Evolutionary conservation across 192 early-diverging fungal genomes (phyloP).

Genomic region (Entomortierella lignicola): DNA sequence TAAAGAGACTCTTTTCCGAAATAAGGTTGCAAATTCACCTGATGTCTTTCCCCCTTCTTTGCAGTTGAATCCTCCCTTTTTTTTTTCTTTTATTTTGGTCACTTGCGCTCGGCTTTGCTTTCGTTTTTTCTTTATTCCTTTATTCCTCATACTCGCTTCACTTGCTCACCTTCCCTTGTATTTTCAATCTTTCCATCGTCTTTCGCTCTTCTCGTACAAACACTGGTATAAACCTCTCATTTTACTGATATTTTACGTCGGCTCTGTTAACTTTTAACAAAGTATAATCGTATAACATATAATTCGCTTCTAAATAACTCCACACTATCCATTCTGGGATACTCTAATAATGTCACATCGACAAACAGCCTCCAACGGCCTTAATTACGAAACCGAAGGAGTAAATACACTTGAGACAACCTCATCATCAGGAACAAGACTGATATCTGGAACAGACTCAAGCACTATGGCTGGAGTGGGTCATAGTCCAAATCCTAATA

Average conservation of each 20-base stretch:
- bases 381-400: not conserved
- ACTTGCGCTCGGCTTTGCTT: not conserved
- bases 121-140: not conserved
- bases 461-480: too few species aligned
- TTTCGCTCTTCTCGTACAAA: not conserved
- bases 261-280: too few species aligned
- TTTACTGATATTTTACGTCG: too few species aligned
- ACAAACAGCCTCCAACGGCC: not conserved
- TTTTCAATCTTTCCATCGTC: not conserved
- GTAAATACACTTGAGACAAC: not conserved
- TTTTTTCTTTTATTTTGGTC: slow-evolving; percentile 1
- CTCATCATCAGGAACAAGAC: not conserved
- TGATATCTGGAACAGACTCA: not conserved
- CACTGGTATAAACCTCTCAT: too few species aligned
- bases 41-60: not conserved
- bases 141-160: not conserved
- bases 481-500: not conserved
- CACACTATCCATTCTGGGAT: too few species aligned
- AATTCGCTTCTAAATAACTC: too few species aligned
- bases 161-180: not conserved
- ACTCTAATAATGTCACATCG: not conserved
- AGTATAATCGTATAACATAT: not conserved
- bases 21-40: too few species aligned
- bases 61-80: slow-evolving; percentile 7
- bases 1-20: too few species aligned